Evolutionary conservation across 1,284 basidiomycete species (phyloP).

Genomic region (Somion occarium): DNA sequence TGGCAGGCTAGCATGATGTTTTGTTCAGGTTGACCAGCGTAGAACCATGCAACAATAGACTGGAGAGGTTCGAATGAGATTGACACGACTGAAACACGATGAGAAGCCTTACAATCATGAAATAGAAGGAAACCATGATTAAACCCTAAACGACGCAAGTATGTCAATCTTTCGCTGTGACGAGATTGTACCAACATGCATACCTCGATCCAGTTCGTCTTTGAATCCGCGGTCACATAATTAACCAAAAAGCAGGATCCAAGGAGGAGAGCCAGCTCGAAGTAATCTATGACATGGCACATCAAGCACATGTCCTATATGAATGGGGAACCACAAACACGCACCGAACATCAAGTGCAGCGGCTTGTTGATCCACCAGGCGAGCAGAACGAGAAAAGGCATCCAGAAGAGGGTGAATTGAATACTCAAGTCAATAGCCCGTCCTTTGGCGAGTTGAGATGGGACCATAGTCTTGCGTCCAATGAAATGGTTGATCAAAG

Average conservation of each 20-base stretch:
- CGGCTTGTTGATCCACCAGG: constrained; percentile 32
- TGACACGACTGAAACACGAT: neutral
- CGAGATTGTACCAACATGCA: neutral
- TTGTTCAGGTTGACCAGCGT: constrained; percentile 43
- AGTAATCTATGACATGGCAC: constrained; percentile 38
- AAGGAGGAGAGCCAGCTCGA: constrained; percentile 56
- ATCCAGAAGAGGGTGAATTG: constrained; percentile 39
- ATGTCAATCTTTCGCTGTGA: neutral
- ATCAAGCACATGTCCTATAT: too few species aligned
- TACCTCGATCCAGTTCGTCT: constrained; percentile 60
- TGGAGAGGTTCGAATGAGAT: too few species aligned
- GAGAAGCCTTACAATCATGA: constrained; percentile 42
- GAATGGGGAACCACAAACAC: too few species aligned
- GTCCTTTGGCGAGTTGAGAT: constrained; percentile 30
- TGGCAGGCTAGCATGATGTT: constrained; percentile 27
- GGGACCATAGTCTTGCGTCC: constrained; percentile 20
- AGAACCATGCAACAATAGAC: constrained; percentile 54
- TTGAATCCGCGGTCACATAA: constrained; percentile 64
- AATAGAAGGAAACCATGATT: constrained; percentile 57
- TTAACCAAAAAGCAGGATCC: constrained; percentile 67
- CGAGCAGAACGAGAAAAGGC: constrained; percentile 34
- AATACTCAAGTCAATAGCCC: constrained; percentile 38
- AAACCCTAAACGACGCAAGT: constrained; percentile 35
- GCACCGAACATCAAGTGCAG: constrained; percentile 37
- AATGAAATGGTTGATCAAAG: constrained; percentile 16